Base-by-base conservation (phyloP, 1,139 yeast species). In the Eremothecium gossypii region DNA sequence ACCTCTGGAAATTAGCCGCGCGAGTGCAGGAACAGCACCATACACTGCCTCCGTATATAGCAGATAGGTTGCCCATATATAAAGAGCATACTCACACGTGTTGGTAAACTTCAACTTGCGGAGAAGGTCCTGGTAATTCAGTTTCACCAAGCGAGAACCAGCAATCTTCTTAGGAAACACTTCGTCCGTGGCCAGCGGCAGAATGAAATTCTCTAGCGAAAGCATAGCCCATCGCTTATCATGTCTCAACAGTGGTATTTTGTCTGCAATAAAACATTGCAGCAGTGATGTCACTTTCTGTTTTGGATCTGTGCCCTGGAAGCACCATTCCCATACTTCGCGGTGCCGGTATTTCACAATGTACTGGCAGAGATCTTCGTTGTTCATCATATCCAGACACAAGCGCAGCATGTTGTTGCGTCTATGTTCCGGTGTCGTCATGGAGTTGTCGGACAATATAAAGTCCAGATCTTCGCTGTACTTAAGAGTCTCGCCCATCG, bases 401-500 rank as follows among this genome's bases (percentile, higher is more conserved):
- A 58, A 42, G 30, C 50, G 52, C 7, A 57, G 32, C 11, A 57
- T 40, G n/a, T 49, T 48, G 11, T 10, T 23, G 29, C 29, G n/a
- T 34, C 14, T 23, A 9, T 29, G 38, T 5, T 36, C 28, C 27
- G 45, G n/a, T 7, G 28, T 26, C 3, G 23, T 30, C 8, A 46
- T 39, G 7, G 39, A 33, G 11, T 45, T 43, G 7, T 43, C 43
- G 10, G 44, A 40, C 13, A 56, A 33, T 8, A 44, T 28, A 41
- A 57, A 57, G 7, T 57, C 60, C n/a, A 54, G 42, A 32, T 59
- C 63, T 30, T 58, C 60, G 44, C 55, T 53, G 41, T 51, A 57
- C 42, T 56, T 52, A 17, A 55, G 35, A 7, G 49, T 46, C 23
- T 54, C 52, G 8, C 63, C 61, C 46, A 57, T 50, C 28, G 52